A percentile compares a stretch with the other conserved stretches of the same genome.
Conservation (phyloP, 805 yeast species). For the Cyberlindnera japonica region DNA sequence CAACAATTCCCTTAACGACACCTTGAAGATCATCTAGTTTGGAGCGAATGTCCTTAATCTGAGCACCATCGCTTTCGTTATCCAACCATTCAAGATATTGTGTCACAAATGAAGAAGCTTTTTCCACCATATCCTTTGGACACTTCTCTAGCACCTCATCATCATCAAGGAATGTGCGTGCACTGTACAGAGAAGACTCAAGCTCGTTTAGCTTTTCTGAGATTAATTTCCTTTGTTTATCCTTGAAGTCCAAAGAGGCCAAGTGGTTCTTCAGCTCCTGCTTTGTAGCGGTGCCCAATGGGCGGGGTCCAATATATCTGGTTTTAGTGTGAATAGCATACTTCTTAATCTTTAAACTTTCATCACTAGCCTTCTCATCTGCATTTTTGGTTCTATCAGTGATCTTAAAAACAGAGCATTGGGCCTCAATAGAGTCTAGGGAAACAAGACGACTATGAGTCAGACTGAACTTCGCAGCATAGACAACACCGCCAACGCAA, state of each 20-base stretch:
- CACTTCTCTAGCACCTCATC: constrained; percentile 42
- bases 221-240: constrained; percentile 47
- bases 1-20: constrained; percentile 32
- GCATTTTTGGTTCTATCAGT: constrained; percentile 2
- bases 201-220: constrained; percentile 64
- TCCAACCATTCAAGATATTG: constrained; percentile 76
- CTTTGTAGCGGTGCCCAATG: constrained; percentile 47
- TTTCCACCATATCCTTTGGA: constrained; percentile 37
- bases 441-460: constrained; percentile 49
- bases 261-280: constrained; percentile 46
- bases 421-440: constrained; percentile 41
- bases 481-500: constrained; percentile 38
- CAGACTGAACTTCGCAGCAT: constrained; percentile 41
- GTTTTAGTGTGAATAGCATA: constrained; percentile 26
- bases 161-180: constrained; percentile 58
- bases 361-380: constrained; percentile 17
- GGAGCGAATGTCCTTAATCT: constrained; percentile 34
- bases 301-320: constrained; percentile 40
- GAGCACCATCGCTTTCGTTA: constrained; percentile 56
- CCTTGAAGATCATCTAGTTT: constrained; percentile 28
- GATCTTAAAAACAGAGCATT: constrained; percentile 34
- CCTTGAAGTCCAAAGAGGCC: constrained; percentile 48
- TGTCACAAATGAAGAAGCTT: constrained; percentile 36
- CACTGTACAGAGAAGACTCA: constrained; percentile 69
- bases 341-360: constrained; percentile 23